These are phyloP conservation scores for Chaetomium fimeti DNA, from an alignment of 495 filamentous ascomycete genomes.

Conservation along the genomic window DNA sequence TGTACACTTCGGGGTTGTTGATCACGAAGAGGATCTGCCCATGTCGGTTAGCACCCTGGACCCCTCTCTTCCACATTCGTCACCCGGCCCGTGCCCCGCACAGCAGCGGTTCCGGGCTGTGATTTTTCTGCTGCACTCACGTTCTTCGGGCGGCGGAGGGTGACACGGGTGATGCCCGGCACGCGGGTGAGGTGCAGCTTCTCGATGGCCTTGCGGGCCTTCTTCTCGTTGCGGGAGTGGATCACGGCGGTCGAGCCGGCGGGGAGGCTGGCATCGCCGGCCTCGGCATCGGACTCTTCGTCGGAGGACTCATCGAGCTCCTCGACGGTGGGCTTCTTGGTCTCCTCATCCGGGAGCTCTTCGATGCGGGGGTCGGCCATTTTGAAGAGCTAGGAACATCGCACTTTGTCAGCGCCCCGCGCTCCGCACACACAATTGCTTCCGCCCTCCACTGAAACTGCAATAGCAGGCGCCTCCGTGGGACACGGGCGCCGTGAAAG, in stretches of 20 bases:
- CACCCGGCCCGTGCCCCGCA: conserved; percentile 12
- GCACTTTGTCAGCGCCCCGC: conserved; percentile 29
- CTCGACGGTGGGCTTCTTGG: conserved; percentile 77
- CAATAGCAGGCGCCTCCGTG: conserved; percentile 9
- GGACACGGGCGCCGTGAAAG: neutral
- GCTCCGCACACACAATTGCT: conserved; percentile 27
- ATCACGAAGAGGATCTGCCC: conserved; percentile 95
- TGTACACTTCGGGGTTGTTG: conserved; percentile 99
- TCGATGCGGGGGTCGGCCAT: conserved; percentile 99
- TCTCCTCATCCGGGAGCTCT: conserved; percentile 89
- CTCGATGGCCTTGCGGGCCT: conserved; percentile 95
- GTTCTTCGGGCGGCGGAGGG: conserved; percentile 96
- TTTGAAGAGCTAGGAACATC: conserved; percentile 29
- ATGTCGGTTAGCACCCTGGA: conserved; percentile 30
- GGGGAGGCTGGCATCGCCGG: conserved; percentile 70
- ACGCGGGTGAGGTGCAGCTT: conserved; percentile 97
- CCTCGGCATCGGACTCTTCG: conserved; percentile 69
- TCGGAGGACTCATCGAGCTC: conserved; percentile 68
- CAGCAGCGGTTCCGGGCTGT: neutral
- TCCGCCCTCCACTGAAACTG: conserved; percentile 13
- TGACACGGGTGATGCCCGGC: conserved; percentile 95
- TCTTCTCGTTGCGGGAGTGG: conserved; percentile 99
- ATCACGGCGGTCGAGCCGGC: conserved; percentile 83
- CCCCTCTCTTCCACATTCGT: neutral
- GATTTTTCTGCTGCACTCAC: conserved; percentile 54